Conservation (phyloP, 2,329 filamentous ascomycete species). For the Microcera coccophila region DNA sequence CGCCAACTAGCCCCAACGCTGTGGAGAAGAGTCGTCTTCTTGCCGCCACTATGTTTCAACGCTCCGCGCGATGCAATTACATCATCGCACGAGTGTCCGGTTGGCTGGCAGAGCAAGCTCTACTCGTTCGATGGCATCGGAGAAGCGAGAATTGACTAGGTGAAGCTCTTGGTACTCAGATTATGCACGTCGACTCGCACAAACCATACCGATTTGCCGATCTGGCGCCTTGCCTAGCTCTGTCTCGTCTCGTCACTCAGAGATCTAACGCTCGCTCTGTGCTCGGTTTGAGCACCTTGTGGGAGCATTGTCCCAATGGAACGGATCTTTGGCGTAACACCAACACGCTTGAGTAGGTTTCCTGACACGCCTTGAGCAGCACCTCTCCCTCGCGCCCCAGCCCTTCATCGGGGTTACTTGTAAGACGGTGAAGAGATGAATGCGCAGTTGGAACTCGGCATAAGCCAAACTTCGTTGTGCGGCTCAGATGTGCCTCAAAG, state of each 20-base stretch:
- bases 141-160: slow-evolving; percentile 27
- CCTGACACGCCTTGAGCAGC: slow-evolving; percentile 4
- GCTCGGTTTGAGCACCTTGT: slow-evolving; percentile 7
- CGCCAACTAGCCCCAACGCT: slow-evolving; percentile 1
- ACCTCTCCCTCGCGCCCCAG: background rate
- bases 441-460: slow-evolving; percentile 5
- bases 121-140: slow-evolving; percentile 14
- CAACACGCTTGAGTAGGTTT: slow-evolving; percentile 19
- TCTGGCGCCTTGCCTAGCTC: slow-evolving; percentile 23
- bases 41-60: slow-evolving; percentile 8
- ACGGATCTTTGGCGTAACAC: slow-evolving; percentile 19
- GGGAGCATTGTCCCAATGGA: slow-evolving; percentile 24
- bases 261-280: slow-evolving; percentile 7
- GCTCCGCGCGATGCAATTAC: slow-evolving; percentile 1
- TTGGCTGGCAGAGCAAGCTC: slow-evolving; percentile 10
- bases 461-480: slow-evolving; percentile 6
- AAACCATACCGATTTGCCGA: slow-evolving; percentile 23
- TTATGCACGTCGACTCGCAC: slow-evolving; percentile 28
- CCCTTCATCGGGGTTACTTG: slow-evolving; percentile 3
- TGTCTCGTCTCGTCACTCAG: slow-evolving; percentile 11
- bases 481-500: no score
- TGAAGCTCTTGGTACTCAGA: slow-evolving; percentile 25
- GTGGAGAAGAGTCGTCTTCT: slow-evolving; percentile 4
- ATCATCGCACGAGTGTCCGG: slow-evolving; percentile 1
- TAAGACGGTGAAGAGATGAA: background rate